Base-by-base conservation (phyloP, 139 green algal genomes). In the Helicosporidium sp. region DNA sequence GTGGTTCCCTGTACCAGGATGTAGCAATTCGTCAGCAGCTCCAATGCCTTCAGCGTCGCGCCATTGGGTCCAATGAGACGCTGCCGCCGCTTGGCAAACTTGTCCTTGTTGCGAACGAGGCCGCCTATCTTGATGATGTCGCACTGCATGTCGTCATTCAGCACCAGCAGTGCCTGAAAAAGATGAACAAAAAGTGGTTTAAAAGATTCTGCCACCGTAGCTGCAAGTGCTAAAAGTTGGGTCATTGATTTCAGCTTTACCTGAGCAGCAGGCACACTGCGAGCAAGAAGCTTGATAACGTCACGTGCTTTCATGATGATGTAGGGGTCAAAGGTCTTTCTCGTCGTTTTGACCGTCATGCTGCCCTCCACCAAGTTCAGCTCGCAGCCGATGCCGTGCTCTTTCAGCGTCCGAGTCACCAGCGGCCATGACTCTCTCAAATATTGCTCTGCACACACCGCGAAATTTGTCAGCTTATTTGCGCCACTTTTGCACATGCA, bases 71-170 rank as follows among this genome's bases (percentile, higher is more conserved):
- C 89, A 10, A 98, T 75, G 28, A 98, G 66, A 8, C 89, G 69
- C 62, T 95, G 83, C 51, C 89, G 68, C 48, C 88, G 69, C 72
- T 96, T 97, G n/a, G 92, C 82, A 67, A 96, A 96, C 51, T 82
- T 85, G 49, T 90, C 82, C 68, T 94, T 93, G 73, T 93, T 93
- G 31, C 85, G 70, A 19, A 94, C 72, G 8, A 97, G 58, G 19
- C 80, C 80, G 7, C 82, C 85, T 34, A 96, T 91, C 57, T 99
- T 99, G 66, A 99, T 94, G 52, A 99, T 79, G 66, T 99, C 89
- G 57, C 82, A 93, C 57, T 92, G 77, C 68, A 92, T 73, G 45
- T 91, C 73, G 58, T 99, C 89, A 7, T 87, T 28, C 47, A 95
- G 57, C 25, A 95, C 69, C 59, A 88, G 93, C n/a, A 93, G 46